Conservation (phyloP, 768 basidiomycete genomes). For the Coprinellus micaceus region DNA sequence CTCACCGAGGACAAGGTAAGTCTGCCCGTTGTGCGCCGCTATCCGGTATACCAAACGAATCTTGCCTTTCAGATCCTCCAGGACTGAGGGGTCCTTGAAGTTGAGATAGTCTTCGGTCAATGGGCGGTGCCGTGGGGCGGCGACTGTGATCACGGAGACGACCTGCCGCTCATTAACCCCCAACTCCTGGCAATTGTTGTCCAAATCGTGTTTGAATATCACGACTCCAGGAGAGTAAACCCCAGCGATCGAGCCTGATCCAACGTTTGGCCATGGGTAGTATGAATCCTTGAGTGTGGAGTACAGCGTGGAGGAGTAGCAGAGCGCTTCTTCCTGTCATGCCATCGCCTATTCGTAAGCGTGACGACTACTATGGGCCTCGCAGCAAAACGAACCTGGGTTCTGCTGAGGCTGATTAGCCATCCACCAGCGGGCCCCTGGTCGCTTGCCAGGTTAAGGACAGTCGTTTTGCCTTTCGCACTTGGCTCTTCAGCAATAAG, state of each 20-base stretch:
- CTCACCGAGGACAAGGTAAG: slow-evolving; percentile 38
- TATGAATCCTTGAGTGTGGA: slow-evolving; percentile 35
- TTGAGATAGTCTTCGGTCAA: slow-evolving; percentile 24
- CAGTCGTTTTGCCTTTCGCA: slow-evolving; percentile 25
- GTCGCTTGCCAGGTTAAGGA: slow-evolving; percentile 41
- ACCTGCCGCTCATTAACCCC: slow-evolving; percentile 26
- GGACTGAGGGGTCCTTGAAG: slow-evolving; percentile 21
- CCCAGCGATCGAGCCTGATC: slow-evolving; percentile 37
- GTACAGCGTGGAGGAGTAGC: slow-evolving; percentile 46
- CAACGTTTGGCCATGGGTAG: slow-evolving; percentile 47
- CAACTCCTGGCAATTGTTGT: slow-evolving; percentile 37
- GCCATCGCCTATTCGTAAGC: background rate
- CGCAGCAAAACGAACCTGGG: slow-evolving; percentile 24
- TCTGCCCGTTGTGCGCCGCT: slow-evolving; percentile 35
- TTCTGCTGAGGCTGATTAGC: slow-evolving; percentile 23
- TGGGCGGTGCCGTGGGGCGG: slow-evolving; percentile 33
- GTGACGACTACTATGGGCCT: too few species aligned
- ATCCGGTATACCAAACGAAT: slow-evolving; percentile 42
- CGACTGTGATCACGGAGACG: slow-evolving; percentile 45
- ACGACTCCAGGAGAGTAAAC: slow-evolving; percentile 44
- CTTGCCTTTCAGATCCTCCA: slow-evolving; percentile 37
- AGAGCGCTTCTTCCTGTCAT: slow-evolving; percentile 42
- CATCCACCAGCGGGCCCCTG: slow-evolving; percentile 30
- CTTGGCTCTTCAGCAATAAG: slow-evolving; percentile 23
- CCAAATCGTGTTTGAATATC: slow-evolving; percentile 45